phyloP scores from a whole-genome alignment of 2,329 filamentous ascomycete genomes.

The Immersiporthe knoxdaviesiana region DNA sequence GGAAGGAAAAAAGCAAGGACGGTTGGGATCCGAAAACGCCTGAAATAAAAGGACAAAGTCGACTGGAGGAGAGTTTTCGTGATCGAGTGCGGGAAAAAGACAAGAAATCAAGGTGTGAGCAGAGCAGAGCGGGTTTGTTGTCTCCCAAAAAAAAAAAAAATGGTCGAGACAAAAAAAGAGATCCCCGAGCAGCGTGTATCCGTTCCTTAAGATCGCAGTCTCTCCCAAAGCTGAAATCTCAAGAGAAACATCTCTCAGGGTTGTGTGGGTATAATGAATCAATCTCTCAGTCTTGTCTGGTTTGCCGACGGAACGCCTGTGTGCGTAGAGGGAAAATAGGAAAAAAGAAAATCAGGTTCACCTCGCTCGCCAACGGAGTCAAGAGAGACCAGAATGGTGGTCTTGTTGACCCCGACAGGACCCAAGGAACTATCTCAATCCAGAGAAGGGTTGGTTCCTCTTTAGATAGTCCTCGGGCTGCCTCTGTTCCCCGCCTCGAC shows the following conservation, averaged over 20 bases:
- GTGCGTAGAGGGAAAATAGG: too few relatives aligned
- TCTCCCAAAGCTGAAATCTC: constrained; percentile 20
- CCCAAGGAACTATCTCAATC: constrained; percentile 6
- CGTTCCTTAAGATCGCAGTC: constrained; percentile 24
- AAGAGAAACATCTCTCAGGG: constrained; percentile 23
- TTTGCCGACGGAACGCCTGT: constrained; percentile 27
- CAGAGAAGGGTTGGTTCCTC: too few relatives aligned
- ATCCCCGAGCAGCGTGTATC: constrained; percentile 19
- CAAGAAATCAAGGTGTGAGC: constrained; percentile 25
- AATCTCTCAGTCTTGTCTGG: constrained; percentile 21
- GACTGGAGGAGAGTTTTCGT: constrained; percentile 3
- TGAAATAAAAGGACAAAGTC: constrained; percentile 17
- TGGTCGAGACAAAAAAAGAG: constrained; percentile 12
- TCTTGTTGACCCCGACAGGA: constrained; percentile 15
- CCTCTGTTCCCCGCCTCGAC: constrained; percentile 78
- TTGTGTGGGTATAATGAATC: constrained; percentile 20
- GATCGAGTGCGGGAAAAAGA: constrained; percentile 6
- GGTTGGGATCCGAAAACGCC: constrained; percentile 28
- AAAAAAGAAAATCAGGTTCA: constrained; percentile 22
- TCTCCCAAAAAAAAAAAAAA: constrained; percentile 25
- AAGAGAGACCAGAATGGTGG: background rate
- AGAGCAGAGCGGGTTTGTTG: constrained; percentile 22
- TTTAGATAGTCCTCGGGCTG: constrained; percentile 61
- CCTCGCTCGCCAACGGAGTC: constrained; percentile 19
- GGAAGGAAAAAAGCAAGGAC: constrained; percentile 20